These are phyloP conservation scores for Pelargonium nanum DNA, from an alignment of 345 rosid species.

Conservation along the genomic window DNA sequence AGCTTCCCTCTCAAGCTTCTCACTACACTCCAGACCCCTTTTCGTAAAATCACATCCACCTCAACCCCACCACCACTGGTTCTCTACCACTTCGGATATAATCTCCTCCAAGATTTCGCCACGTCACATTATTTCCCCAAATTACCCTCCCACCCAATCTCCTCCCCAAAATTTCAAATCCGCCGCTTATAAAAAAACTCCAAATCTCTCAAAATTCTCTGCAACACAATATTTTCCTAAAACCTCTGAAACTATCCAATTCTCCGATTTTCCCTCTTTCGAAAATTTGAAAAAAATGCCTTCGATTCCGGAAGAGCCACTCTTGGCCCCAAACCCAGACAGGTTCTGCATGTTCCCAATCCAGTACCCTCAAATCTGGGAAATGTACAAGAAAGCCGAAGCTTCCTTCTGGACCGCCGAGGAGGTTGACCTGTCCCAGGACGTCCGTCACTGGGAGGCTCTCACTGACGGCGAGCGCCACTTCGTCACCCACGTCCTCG, in stretches of 20 bases:
- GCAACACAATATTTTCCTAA: not conserved
- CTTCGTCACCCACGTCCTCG: slow-evolving; percentile 82
- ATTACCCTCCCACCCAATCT: not conserved
- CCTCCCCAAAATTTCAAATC: too few relatives aligned
- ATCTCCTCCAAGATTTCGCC: not conserved
- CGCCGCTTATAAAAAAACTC: slow-evolving; percentile 3
- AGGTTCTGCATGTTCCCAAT: slow-evolving; percentile 95
- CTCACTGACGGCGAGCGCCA: slow-evolving; percentile 65
- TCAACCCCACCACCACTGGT: not conserved
- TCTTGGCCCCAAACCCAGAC: slow-evolving; percentile 59
- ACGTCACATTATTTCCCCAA: not conserved
- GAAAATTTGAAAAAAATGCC: slow-evolving; percentile 37
- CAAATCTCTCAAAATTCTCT: not conserved
- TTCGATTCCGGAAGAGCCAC: slow-evolving; percentile 74
- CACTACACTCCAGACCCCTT: not conserved
- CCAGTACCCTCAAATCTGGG: slow-evolving; percentile 85
- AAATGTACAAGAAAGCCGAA: slow-evolving; percentile 96
- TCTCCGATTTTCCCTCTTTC: not conserved
- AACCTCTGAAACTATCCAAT: not conserved
- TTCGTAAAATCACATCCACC: not conserved
- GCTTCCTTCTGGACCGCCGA: slow-evolving; percentile 99
- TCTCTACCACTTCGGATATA: not conserved
- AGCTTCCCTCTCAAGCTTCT: not conserved
- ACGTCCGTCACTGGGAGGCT: slow-evolving; percentile 63
- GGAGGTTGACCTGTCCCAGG: slow-evolving; percentile 87